Percentiles rank a stretch among this genome's conserved stretches.
Evolutionary conservation across 2,329 filamentous ascomycete genomes (phyloP).

Genomic region (Rutstroemia sydowiana): DNA sequence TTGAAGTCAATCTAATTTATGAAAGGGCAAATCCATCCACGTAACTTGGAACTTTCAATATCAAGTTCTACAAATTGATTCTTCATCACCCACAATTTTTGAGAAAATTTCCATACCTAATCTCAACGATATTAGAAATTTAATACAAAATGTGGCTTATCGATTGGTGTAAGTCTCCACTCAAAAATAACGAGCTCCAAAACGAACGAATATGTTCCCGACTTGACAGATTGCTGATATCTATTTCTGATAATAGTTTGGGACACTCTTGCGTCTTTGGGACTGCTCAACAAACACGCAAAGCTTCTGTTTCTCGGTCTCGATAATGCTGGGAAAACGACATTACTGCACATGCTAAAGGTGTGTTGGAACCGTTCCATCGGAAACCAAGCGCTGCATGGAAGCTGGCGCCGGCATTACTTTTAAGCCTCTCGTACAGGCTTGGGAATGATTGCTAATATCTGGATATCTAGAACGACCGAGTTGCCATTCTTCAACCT

Average conservation of each 20-base stretch:
- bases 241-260: slow-evolving; percentile 53
- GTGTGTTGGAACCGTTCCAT: slow-evolving; percentile 38
- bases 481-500: slow-evolving; percentile 82
- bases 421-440: not conserved
- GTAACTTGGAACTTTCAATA: slow-evolving; percentile 9
- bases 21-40: slow-evolving; percentile 9
- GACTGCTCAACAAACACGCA: slow-evolving; percentile 89
- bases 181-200: not conserved
- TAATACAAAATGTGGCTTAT: slow-evolving; percentile 70
- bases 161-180: slow-evolving; percentile 74
- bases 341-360: slow-evolving; percentile 92
- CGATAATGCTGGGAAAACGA: slow-evolving; percentile 93
- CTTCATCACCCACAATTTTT: slow-evolving; percentile 7
- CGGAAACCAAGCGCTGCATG: not conserved
- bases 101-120: slow-evolving; percentile 1
- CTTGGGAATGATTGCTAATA: slow-evolving; percentile 16
- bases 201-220: not conserved
- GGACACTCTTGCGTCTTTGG: slow-evolving; percentile 80
- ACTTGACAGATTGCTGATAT: slow-evolving; percentile 27
- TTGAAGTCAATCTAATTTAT: slow-evolving; percentile 11
- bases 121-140: not conserved
- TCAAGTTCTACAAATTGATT: slow-evolving; percentile 3
- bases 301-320: slow-evolving; percentile 91
- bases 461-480: slow-evolving; percentile 61
- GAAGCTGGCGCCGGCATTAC: not conserved